These are phyloP conservation scores for Linnemannia elongata DNA, from an alignment of 192 early-diverging fungal genomes.

Conservation along the genomic window DNA sequence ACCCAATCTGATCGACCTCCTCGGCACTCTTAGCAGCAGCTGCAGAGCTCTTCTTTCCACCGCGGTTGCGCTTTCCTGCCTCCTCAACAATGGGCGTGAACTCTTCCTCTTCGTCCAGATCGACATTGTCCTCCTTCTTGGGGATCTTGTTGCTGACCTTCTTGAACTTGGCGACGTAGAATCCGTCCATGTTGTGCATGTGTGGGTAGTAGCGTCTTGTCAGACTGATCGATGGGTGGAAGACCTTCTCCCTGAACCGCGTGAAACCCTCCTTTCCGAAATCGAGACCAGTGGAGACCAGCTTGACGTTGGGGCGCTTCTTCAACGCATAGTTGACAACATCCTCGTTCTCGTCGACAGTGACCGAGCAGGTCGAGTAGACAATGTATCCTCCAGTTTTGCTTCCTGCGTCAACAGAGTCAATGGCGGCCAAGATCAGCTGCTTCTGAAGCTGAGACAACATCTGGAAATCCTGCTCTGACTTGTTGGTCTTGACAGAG, in stretches of 20 bases:
- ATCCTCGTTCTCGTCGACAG: slow-evolving; percentile 97
- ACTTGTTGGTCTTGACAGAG: slow-evolving; percentile 95
- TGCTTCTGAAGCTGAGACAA: slow-evolving; percentile 96
- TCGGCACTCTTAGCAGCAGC: slow-evolving; percentile 6
- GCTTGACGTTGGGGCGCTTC: slow-evolving; percentile 94
- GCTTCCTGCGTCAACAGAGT: slow-evolving; percentile 93
- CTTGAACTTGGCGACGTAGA: slow-evolving; percentile 98
- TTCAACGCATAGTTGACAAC: slow-evolving; percentile 95
- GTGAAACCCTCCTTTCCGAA: slow-evolving; percentile 96
- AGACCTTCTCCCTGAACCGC: slow-evolving; percentile 88
- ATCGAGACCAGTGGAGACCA: slow-evolving; percentile 90
- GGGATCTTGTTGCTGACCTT: slow-evolving; percentile 91
- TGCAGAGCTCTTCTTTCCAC: slow-evolving; percentile 32
- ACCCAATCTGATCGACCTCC: slow-evolving; percentile 24
- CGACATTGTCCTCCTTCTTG: slow-evolving; percentile 54
- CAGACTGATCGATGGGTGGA: slow-evolving; percentile 85
- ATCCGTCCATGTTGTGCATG: slow-evolving; percentile 99
- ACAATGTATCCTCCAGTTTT: slow-evolving; percentile 96
- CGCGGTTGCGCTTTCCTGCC: slow-evolving; percentile 34
- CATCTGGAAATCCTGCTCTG: slow-evolving; percentile 91
- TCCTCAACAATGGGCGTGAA: slow-evolving; percentile 51
- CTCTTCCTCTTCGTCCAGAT: slow-evolving; percentile 58
- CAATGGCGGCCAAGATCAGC: slow-evolving; percentile 96
- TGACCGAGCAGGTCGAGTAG: slow-evolving; percentile 99
- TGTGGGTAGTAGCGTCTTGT: slow-evolving; percentile 97